phyloP scores from a whole-genome alignment of 2,329 filamentous ascomycete genomes.

The Paracorniculantispora psalliotae region DNA sequence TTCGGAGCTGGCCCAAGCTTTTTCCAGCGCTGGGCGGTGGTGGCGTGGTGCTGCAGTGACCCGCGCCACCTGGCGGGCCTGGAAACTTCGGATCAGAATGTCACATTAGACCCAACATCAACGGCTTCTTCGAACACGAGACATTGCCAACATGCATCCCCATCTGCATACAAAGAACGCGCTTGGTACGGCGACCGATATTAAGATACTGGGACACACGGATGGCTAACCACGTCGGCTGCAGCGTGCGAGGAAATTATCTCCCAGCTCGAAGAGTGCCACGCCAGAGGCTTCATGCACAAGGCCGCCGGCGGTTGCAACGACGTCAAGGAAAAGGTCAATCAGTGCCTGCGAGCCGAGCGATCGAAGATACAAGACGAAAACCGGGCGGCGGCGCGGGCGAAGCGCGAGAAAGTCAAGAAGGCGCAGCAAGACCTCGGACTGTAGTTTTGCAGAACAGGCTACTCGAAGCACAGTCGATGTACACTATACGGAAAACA shows the following conservation, averaged over 20 bases:
- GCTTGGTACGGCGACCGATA: slow-evolving; percentile 52
- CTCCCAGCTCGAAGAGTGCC: slow-evolving; percentile 90
- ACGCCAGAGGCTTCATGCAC: slow-evolving; percentile 85
- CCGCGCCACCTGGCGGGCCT: background rate
- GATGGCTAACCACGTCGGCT: slow-evolving; percentile 18
- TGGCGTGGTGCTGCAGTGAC: background rate
- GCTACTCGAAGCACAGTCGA: background rate
- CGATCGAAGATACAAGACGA: slow-evolving; percentile 69
- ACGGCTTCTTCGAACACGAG: background rate
- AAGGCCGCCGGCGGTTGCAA: slow-evolving; percentile 91
- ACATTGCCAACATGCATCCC: slow-evolving; percentile 72
- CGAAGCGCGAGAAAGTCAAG: slow-evolving; percentile 68
- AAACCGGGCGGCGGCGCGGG: slow-evolving; percentile 66
- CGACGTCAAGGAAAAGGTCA: slow-evolving; percentile 75
- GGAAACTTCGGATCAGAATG: background rate
- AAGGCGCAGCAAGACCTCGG: slow-evolving; percentile 57
- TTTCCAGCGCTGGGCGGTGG: slow-evolving; percentile 6
- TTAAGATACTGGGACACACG: background rate
- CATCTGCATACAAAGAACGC: slow-evolving; percentile 94
- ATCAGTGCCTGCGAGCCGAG: slow-evolving; percentile 76
- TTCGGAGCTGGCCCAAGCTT: slow-evolving; percentile 28
- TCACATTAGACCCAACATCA: background rate
- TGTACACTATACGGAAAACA: background rate
- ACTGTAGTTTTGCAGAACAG: slow-evolving; percentile 22
- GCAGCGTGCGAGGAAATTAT: slow-evolving; percentile 93